These are phyloP conservation scores for Arabidopsis lyrata DNA, from an alignment of 441 rosid species.

Conservation along the genomic window DNA sequence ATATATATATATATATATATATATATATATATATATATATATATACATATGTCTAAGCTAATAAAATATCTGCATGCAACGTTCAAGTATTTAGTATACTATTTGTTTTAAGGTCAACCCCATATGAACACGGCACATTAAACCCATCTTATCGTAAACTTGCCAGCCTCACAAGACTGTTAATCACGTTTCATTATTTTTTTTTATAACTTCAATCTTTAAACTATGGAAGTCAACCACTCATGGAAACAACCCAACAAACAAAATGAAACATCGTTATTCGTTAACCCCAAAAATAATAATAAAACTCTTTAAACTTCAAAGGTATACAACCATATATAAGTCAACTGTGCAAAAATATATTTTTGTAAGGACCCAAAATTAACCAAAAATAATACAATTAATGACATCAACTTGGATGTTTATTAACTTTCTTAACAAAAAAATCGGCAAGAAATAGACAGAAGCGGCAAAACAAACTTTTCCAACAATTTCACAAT, in stretches of 20 bases:
- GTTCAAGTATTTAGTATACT: neutral
- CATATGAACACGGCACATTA: conserved; percentile 20
- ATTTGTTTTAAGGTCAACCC: conserved; percentile 30
- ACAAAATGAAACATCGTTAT: neutral
- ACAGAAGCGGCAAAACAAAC: neutral
- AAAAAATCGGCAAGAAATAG: neutral
- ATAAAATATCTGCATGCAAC: conserved; percentile 1
- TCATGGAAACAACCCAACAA: conserved; percentile 23
- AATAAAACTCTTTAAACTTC: neutral
- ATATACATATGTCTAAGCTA: too few relatives aligned
- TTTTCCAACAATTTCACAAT: neutral
- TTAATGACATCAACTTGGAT: neutral
- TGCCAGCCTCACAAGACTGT: conserved; percentile 32
- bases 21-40: too few relatives aligned
- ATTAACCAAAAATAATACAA: neutral
- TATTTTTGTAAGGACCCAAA: neutral
- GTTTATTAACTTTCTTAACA: neutral
- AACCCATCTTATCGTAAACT: conserved; percentile 8
- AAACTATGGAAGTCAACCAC: conserved; percentile 32
- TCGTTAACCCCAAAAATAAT: neutral
- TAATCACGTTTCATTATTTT: conserved; percentile 15
- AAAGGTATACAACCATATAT: conserved; percentile 1
- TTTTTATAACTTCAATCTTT: neutral
- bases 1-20: too few relatives aligned
- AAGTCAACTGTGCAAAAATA: neutral